Evolutionary conservation across 345 rosid species (phyloP).

Genomic region (Laguncularia racemosa): DNA sequence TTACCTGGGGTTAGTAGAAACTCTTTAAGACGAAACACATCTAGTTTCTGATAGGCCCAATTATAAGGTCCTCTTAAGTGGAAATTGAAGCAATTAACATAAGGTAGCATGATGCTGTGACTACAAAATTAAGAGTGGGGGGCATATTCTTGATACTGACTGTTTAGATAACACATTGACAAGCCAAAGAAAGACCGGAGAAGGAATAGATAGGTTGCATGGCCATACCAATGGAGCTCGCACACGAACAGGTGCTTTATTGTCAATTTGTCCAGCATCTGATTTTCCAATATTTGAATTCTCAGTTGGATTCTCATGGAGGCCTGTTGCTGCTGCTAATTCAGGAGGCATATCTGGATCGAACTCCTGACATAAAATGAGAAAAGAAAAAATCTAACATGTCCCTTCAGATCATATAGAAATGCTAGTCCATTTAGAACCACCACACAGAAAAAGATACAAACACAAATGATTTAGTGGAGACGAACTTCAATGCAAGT

Average conservation of each 20-base stretch:
- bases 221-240: slow-evolving; percentile 80
- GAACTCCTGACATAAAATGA: slow-evolving; percentile 46
- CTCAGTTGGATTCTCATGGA: slow-evolving; percentile 53
- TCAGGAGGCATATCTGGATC: slow-evolving; percentile 99
- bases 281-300: slow-evolving; percentile 47
- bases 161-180: too few relatives aligned
- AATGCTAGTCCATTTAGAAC: not conserved
- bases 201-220: slow-evolving; percentile 10
- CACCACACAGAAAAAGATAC: not conserved
- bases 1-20: too few relatives aligned
- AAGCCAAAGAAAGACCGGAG: not conserved
- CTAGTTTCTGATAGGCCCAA: too few relatives aligned
- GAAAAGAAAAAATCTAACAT: slow-evolving; percentile 2
- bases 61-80: too few relatives aligned
- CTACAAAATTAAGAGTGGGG: too few relatives aligned
- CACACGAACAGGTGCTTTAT: slow-evolving; percentile 51
- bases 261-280: slow-evolving; percentile 53
- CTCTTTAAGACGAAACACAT: too few relatives aligned
- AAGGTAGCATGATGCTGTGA: too few relatives aligned
- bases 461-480: not conserved
- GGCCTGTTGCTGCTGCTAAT: slow-evolving; percentile 89
- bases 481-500: too few relatives aligned
- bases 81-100: too few relatives aligned
- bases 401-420: not conserved
- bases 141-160: too few relatives aligned